Conservation (phyloP, 129 eudicot species). For the Artemisia annua region DNA sequence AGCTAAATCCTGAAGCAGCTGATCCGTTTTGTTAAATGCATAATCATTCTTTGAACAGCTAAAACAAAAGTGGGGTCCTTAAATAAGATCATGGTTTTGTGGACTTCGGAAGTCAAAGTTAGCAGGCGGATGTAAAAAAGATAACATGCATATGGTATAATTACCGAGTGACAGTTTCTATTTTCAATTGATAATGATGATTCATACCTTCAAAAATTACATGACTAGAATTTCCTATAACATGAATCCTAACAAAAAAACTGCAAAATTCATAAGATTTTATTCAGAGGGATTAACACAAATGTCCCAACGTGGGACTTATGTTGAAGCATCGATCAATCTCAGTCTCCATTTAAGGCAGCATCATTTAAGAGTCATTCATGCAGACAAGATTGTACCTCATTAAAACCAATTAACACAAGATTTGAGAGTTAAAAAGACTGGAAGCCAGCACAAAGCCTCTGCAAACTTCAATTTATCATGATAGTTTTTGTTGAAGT, state of each 20-base stretch:
- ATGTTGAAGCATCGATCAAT: constrained; percentile 25
- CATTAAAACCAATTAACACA: no score
- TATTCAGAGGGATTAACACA: constrained; percentile 3
- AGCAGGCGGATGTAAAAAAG: not conserved
- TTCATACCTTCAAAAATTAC: not conserved
- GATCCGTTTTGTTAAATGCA: not conserved
- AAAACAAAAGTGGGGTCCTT: not conserved
- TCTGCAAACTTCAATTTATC: constrained; percentile 1
- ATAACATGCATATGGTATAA: not conserved
- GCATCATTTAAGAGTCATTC: constrained; percentile 10
- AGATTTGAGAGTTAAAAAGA: not conserved
- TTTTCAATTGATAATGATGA: not conserved
- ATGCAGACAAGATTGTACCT: not conserved
- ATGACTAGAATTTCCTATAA: no score
- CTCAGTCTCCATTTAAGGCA: constrained; percentile 11
- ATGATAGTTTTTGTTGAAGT: not conserved
- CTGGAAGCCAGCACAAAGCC: constrained; percentile 12
- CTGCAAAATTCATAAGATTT: not conserved
- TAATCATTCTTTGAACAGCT: not conserved
- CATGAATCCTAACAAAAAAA: no score
- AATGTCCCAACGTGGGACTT: constrained; percentile 18
- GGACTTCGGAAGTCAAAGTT: constrained; percentile 6
- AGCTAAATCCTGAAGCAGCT: not conserved
- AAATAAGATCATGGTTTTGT: constrained; percentile 9
- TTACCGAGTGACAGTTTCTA: constrained; percentile 3